Evolutionary conservation across 805 yeast genomes (phyloP).

Genomic region (Lipomyces yamadae): DNA sequence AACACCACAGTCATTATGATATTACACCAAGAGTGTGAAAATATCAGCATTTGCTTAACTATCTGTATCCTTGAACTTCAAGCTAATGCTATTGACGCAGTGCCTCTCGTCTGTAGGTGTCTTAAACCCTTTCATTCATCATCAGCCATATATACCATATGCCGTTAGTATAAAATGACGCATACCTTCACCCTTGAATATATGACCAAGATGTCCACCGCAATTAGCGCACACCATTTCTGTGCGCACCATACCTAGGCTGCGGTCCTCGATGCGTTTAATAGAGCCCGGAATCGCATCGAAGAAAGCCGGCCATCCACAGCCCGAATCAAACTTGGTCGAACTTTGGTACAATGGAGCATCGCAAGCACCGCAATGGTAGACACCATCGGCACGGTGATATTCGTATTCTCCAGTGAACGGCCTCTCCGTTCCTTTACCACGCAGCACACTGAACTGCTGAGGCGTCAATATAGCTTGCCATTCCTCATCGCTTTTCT

Average conservation of each 20-base stretch:
- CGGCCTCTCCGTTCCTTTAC: constrained; percentile 74
- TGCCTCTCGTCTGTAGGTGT: constrained; percentile 92
- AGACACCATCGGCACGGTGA: constrained; percentile 60
- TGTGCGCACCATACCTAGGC: constrained; percentile 78
- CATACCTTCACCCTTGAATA: constrained; percentile 82
- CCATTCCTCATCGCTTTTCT: constrained; percentile 63
- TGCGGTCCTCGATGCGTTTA: constrained; percentile 59
- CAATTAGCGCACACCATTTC: constrained; percentile 90
- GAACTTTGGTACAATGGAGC: constrained; percentile 77
- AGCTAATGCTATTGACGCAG: constrained; percentile 86
- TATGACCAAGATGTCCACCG: constrained; percentile 95
- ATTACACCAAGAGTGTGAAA: not conserved
- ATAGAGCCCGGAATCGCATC: constrained; percentile 85
- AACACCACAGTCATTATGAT: not conserved
- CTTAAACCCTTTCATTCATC: constrained; percentile 54
- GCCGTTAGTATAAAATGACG: not conserved
- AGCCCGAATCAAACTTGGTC: constrained; percentile 85
- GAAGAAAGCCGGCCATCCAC: constrained; percentile 99
- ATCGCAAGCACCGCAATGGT: constrained; percentile 84
- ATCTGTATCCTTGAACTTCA: constrained; percentile 58
- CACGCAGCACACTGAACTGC: constrained; percentile 78
- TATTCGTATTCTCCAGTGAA: constrained; percentile 61
- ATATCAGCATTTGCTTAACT: not conserved
- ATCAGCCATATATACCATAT: not conserved
- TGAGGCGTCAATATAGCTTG: constrained; percentile 72